Base-by-base conservation (phyloP, 2,329 filamentous ascomycete species). In the Tolypocladium album region DNA sequence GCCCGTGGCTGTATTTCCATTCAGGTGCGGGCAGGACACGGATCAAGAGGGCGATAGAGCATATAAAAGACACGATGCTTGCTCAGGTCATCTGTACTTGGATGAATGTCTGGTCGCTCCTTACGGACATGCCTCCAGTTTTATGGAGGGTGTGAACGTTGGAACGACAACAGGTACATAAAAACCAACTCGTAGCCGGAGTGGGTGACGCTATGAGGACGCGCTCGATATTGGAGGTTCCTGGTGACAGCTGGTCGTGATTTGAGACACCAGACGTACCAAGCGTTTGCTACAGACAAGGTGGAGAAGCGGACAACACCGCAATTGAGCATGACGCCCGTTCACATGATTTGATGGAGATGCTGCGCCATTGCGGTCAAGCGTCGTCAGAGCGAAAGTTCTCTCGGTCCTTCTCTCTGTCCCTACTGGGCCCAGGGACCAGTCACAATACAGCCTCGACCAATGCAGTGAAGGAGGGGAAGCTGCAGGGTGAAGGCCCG, bases 401-500 rank as follows among this genome's bases (percentile, higher is more conserved):
- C 4, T 36, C 50, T 22, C 31, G 11, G 20, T 36, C 50, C 12
- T 6, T 5, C 20, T n/a, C 50, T 36, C 31, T 20, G 20, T 36
- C 17, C 11, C 5, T 2, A 17, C 47, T 17, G 17, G 24, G 45
- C 17, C 27, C 34, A 11, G 31, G 31, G 31, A 53, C 50, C 50
- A 36, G 31, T n/a, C 50, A 53, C 15, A 50, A 50, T 4, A 34
- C 20, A 4, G 31, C 27, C 20, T 20, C 9, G 31, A 34, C 50
- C 17, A 53, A 22, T 36, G 13, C 50, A 31, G 31, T 22, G 52
- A 50, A 55, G 50, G 39, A 42, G 47, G 38, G 55, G 34, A 47
- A 55, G 59, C n/a, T 61, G 63, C 61, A 62, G 61, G 59, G 50
- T 62, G 59, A 58, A 63, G 58, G 47, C 47, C 38, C 42, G 47